These are phyloP conservation scores for Paramecium biaurelia DNA, from an alignment of 73 alveolate genomes.

Conservation along the genomic window DNA sequence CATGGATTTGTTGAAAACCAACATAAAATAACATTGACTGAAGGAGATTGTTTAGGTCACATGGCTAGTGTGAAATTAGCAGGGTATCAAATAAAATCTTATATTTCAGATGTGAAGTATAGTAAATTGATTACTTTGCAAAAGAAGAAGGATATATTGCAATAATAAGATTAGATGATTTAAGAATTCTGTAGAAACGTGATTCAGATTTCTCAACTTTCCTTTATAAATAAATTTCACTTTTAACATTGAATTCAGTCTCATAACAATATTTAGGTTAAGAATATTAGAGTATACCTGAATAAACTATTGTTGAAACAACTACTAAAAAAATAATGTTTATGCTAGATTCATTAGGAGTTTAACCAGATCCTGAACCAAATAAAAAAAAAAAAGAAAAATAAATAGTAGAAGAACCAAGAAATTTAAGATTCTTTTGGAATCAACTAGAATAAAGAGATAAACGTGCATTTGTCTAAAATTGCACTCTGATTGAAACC, in stretches of 20 bases:
- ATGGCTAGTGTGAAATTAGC: not conserved
- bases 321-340: not conserved
- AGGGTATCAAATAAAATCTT: not conserved
- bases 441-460: conserved; percentile 40
- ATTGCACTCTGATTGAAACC: not conserved
- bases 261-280: not conserved
- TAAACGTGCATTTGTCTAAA: conserved; percentile 22
- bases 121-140: conserved; percentile 17
- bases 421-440: conserved; percentile 1
- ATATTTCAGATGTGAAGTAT: conserved; percentile 4
- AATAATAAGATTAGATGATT: conserved; percentile 11
- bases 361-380: not conserved
- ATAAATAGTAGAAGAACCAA: conserved; percentile 16
- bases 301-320: not conserved
- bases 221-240: not conserved
- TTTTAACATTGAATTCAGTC: not conserved
- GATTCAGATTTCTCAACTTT: not conserved
- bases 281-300: not conserved
- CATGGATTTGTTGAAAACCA: not conserved
- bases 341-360: not conserved
- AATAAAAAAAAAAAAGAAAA: not conserved
- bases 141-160: conserved; percentile 29
- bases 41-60: conserved; percentile 17
- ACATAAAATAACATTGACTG: not conserved
- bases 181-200: not conserved